phyloP scores from a whole-genome alignment of 805 yeast species.

The Saccharomycopsis oosterbeekiorum region DNA sequence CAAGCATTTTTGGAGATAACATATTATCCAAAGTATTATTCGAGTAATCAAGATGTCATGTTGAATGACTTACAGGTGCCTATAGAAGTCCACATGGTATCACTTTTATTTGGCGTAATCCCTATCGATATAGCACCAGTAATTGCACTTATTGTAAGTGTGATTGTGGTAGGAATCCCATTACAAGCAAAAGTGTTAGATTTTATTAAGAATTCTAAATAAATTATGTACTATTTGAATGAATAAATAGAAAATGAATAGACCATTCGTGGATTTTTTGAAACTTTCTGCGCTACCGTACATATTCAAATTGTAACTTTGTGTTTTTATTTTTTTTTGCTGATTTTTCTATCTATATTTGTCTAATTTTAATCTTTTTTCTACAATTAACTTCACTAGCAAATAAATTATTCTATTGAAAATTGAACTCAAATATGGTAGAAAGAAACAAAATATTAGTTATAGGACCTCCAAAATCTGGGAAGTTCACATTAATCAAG shows the following conservation, averaged over 20 bases:
- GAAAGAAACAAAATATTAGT: conserved; percentile 13
- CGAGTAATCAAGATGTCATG: conserved; percentile 2
- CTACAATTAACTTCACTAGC: no score
- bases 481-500: conserved; percentile 11
- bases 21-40: conserved; percentile 12
- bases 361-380: no score
- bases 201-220: not conserved
- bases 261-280: no score
- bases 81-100: conserved; percentile 10
- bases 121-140: conserved; percentile 10
- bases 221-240: not conserved
- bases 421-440: conserved; percentile 1
- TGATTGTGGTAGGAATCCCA: conserved; percentile 7
- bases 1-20: conserved; percentile 4
- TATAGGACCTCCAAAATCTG: conserved; percentile 13
- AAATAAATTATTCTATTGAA: not conserved
- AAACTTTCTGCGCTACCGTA: no score
- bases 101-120: conserved; percentile 5
- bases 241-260: no score
- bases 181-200: not conserved
- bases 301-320: no score
- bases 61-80: conserved; percentile 12
- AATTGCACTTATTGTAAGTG: conserved; percentile 3
- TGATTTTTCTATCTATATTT: no score
- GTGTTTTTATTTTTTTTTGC: no score